Percentiles rank a stretch among this genome's conserved stretches.
phyloP scores from a whole-genome alignment of 2,329 filamentous ascomycete species.

The Drechslera avenae region DNA sequence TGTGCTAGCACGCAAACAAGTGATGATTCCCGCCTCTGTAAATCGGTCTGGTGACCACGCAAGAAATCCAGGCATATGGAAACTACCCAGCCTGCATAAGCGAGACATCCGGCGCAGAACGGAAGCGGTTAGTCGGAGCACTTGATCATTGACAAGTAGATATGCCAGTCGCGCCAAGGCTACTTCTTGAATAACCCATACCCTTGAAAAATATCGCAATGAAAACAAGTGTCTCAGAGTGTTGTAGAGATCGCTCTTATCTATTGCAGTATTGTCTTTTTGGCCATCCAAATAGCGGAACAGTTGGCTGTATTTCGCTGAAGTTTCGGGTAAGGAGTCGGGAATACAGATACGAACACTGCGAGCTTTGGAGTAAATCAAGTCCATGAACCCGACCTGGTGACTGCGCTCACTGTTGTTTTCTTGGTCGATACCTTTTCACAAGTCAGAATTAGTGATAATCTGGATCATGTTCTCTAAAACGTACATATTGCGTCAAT shows the following conservation, averaged over 20 bases:
- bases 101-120: not conserved
- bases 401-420: slow-evolving; percentile 15
- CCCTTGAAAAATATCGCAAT: slow-evolving; percentile 18
- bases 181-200: slow-evolving; percentile 27
- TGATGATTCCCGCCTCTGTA: not conserved
- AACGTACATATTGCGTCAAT: slow-evolving; percentile 24
- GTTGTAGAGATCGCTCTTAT: not conserved
- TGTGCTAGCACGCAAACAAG: not conserved
- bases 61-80: not conserved
- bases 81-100: not conserved
- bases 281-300: not conserved
- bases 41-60: not conserved
- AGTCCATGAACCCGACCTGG: slow-evolving; percentile 21
- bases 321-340: not conserved
- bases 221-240: not conserved
- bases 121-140: not conserved
- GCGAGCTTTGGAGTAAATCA: slow-evolving; percentile 10
- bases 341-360: slow-evolving; percentile 5
- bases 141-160: slow-evolving; percentile 7
- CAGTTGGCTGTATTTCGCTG: not conserved
- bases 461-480: too few species aligned
- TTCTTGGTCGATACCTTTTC: slow-evolving; percentile 16
- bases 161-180: slow-evolving; percentile 11
- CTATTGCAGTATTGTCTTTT: too few species aligned
- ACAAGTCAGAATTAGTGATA: not conserved